These are phyloP conservation scores for Plantago ovata DNA, from an alignment of 257 asterid species.

Conservation along the genomic window DNA sequence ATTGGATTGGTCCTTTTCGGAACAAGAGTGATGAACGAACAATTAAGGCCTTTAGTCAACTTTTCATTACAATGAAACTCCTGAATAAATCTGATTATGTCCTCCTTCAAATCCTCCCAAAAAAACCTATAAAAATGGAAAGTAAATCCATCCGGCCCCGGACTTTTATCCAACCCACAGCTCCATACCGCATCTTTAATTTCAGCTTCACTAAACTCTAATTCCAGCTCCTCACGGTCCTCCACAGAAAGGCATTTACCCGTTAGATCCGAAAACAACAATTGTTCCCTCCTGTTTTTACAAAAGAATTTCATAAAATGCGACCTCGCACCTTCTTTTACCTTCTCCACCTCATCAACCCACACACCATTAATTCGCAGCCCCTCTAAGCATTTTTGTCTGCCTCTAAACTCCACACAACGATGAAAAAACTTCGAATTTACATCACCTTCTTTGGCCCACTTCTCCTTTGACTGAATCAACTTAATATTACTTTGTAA, in stretches of 20 bases:
- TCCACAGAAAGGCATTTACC: neutral
- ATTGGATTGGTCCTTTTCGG: neutral
- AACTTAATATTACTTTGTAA: too few relatives aligned
- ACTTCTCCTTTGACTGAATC: neutral
- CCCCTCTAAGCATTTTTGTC: neutral
- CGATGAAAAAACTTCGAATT: neutral
- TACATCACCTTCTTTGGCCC: neutral
- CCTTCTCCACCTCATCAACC: neutral
- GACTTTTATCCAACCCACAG: neutral
- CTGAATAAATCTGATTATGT: neutral
- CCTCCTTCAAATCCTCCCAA: neutral
- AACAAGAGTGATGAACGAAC: neutral
- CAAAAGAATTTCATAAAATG: too few relatives aligned
- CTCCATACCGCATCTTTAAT: slow-evolving; percentile 2
- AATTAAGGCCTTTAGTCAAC: neutral
- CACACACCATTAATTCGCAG: neutral
- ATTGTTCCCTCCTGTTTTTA: neutral
- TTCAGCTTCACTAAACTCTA: neutral
- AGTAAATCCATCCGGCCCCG: neutral
- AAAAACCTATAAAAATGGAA: neutral
- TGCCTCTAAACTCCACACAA: neutral
- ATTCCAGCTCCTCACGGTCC: too few relatives aligned
- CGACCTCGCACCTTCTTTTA: neutral
- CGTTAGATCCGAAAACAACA: too few relatives aligned
- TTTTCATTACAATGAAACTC: neutral